Evolutionary conservation across 306 rosid genomes (phyloP), one percentile per base, ranked within the genome.

Genomic region (Potentilla sterilis): DNA sequence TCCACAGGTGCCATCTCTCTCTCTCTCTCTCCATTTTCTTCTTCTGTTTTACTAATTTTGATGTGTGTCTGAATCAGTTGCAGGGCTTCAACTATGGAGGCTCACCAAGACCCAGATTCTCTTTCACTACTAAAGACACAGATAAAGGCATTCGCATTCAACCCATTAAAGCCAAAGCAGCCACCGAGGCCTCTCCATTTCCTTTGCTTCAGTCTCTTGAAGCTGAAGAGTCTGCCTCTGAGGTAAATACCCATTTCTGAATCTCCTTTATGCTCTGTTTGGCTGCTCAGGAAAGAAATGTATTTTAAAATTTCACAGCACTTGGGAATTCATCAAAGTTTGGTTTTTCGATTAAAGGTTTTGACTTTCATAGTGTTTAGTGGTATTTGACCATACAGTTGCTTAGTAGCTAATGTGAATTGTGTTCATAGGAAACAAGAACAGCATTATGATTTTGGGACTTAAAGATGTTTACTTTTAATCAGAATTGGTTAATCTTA

Each of bases 121-220:
- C 68, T 38, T 81, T 78, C 69, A 75, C 44, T 44, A 55, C 62
- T 64, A 73, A 24, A 16, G 75, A 73, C 82, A 46, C 80, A 77
- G 65, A 79, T 62, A 72, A 43, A 72, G 89, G 73, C 76, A 64
- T 48, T 6, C 86, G 54, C 66, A 59, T 67, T 7, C 87, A 62
- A 46, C 86, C 89, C 83, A 81, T 90, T 55, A 86, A 79, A 79
- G 92, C 97, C 67, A 77, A 79, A 77, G 91, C 92, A 65, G 77
- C 86, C 7, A 67, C 89, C 34, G 88, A 75, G 65, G 69, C 83
- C 68, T 70, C 92, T 18, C 74, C 87, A 22, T 95, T 85, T 84
- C 91, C 98, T 6, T 75, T 95, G 80, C 73, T 90, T 73, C 92
- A 85, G 58, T 75, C 89, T 72, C 78, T 83, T 59, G 64, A 85